Evolutionary conservation across 345 rosid species (phyloP), one percentile per base, ranked within the genome.

Genomic region (Toxicodendron radicans): DNA sequence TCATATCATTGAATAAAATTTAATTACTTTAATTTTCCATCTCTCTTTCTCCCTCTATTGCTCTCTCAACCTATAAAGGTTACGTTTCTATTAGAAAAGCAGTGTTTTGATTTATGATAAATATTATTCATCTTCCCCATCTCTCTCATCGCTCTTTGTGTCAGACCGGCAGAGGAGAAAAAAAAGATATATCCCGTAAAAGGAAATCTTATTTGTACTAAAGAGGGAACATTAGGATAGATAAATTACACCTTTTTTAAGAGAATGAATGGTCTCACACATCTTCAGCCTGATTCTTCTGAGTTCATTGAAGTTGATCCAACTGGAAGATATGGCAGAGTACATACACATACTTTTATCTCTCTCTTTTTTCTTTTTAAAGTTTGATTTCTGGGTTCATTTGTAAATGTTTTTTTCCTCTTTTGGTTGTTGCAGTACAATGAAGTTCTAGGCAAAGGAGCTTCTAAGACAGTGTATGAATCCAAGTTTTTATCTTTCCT

Each of bases 231-330:
- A n/a, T 18, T 2, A 30, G 52, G 38, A 30, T 5, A 58, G 14
- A 56, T 48, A 12, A 3, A 64, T 30, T 45, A 30, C 52, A 0
- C 11, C 10, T n/a, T 61, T 73, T 45, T 65, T 64, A 46, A 75
- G 64, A 84, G 78, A 73, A 94, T 94, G 98, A 90, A 87, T 77
- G 88, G 87, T 81, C 85, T 86, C 58, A 71, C 77, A 65, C 84
- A 70, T 75, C 80, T 72, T 62, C 91, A 86, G 57, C 68, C 75
- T 66, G 95, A 87, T 58, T 61, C 58, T 79, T 80, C 87, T 75
- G 96, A 90, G 75, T 95, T 87, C 87, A 94, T 93, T 78, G 99
- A 95, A 83, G 90, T 91, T 84, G 99, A 95, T 89, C 99, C 99
- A 56, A 80, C 94, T 66, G 94, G 99, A 82, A 91, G 99, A 95